These are phyloP conservation scores for Phaeosphaeriaceae sp. DNA, from an alignment of 2,329 filamentous ascomycete genomes.

Conservation along the genomic window DNA sequence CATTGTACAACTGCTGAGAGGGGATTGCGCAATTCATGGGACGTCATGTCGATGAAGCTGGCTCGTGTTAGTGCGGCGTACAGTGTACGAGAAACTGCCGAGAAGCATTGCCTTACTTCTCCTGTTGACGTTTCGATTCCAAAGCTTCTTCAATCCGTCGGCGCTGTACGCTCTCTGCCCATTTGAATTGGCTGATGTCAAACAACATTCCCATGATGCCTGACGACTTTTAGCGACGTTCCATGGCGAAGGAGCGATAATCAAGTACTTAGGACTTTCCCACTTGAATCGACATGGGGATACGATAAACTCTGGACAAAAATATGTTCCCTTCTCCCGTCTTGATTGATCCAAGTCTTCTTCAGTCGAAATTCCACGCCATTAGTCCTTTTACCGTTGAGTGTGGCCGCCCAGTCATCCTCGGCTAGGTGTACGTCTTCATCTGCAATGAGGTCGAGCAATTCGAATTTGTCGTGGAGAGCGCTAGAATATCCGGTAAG, in stretches of 20 bases:
- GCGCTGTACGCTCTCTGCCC: conserved; percentile 43
- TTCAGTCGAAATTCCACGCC: conserved; percentile 34
- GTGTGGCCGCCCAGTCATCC: conserved; percentile 23
- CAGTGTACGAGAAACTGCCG: background rate
- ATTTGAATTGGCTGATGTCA: conserved; percentile 48
- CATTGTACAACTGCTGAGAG: conserved; percentile 51
- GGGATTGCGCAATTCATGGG: conserved; percentile 47
- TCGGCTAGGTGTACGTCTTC: conserved; percentile 27
- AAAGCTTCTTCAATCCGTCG: conserved; percentile 44
- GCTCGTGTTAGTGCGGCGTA: conserved; percentile 6
- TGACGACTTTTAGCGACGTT: background rate
- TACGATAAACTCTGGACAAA: conserved; percentile 37
- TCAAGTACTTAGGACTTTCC: conserved; percentile 28
- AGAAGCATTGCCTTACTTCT: conserved; percentile 26
- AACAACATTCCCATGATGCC: conserved; percentile 45
- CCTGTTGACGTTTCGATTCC: conserved; percentile 47
- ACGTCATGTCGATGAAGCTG: conserved; percentile 42
- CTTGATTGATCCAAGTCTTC: conserved; percentile 36
- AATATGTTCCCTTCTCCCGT: conserved; percentile 28
- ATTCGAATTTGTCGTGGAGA: conserved; percentile 22
- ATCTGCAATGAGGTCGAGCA: conserved; percentile 25
- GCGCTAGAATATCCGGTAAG: conserved; percentile 25
- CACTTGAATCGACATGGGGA: conserved; percentile 30
- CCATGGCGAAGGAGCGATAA: background rate
- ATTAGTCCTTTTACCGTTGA: conserved; percentile 20